A percentile compares a stretch with the other conserved stretches of the same genome.
Evolutionary conservation across 1,284 basidiomycete species (phyloP).

Genomic region (Tranzscheliella williamsii): DNA sequence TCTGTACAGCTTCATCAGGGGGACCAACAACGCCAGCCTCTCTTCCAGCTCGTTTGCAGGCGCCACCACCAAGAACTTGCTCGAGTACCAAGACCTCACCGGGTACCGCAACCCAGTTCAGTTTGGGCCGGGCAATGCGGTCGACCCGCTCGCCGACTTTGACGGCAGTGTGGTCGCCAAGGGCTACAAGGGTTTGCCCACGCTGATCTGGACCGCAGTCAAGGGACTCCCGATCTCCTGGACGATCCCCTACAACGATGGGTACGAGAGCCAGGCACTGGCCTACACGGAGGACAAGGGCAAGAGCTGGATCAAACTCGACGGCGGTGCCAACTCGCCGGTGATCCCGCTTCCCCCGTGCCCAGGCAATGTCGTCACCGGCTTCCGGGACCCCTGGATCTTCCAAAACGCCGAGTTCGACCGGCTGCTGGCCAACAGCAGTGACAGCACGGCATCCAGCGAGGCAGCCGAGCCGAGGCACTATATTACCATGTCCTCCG

Average conservation of each 20-base stretch:
- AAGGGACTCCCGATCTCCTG: slow-evolving; percentile 24
- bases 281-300: slow-evolving; percentile 26
- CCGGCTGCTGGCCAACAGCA: slow-evolving; percentile 4
- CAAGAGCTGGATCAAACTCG: slow-evolving; percentile 24
- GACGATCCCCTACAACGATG: slow-evolving; percentile 28
- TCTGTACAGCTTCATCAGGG: slow-evolving; percentile 15
- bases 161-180: slow-evolving; percentile 19
- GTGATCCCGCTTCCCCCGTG: slow-evolving; percentile 22
- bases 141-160: slow-evolving; percentile 25
- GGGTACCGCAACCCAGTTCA: slow-evolving; percentile 13
- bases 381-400: slow-evolving; percentile 26
- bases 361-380: slow-evolving; percentile 15
- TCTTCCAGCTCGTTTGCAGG: slow-evolving; percentile 14
- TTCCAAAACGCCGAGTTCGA: slow-evolving; percentile 19
- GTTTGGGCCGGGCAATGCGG: slow-evolving; percentile 22
- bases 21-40: slow-evolving; percentile 8
- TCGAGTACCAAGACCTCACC: slow-evolving; percentile 13
- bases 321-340: slow-evolving; percentile 12
- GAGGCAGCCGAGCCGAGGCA: slow-evolving; percentile 1
- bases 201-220: slow-evolving; percentile 22
- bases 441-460: not conserved
- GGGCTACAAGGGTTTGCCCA: slow-evolving; percentile 24
- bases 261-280: slow-evolving; percentile 21
- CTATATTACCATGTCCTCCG: slow-evolving; percentile 10
- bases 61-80: slow-evolving; percentile 13